A percentile compares a stretch with the other conserved stretches of the same genome.
These are phyloP conservation scores for Lactifluus piperatus DNA, from an alignment of 768 basidiomycete genomes.

Conservation along the genomic window DNA sequence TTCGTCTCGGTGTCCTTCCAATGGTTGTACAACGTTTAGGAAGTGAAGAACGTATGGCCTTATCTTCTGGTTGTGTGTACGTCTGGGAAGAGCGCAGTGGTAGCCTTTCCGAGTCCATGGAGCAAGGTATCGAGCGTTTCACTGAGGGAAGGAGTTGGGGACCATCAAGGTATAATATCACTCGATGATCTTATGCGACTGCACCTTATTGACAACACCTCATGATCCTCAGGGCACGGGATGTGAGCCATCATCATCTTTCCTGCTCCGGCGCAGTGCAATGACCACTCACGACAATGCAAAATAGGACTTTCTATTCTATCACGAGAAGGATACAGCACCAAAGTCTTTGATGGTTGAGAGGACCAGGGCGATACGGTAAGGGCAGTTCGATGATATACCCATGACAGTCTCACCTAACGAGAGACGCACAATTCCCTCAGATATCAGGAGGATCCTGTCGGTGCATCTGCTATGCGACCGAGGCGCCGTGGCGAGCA, in stretches of 20 bases:
- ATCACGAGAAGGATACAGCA: constrained; percentile 32
- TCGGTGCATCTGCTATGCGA: constrained; percentile 15
- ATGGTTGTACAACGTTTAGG: constrained; percentile 34
- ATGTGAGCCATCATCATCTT: constrained; percentile 5
- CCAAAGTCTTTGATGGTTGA: constrained; percentile 23
- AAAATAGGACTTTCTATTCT: constrained; percentile 32
- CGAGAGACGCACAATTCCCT: background rate
- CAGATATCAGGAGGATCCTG: constrained; percentile 23
- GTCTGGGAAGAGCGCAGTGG: constrained; percentile 33
- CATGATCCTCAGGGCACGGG: constrained; percentile 5
- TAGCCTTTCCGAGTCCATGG: constrained; percentile 28
- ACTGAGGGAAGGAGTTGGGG: constrained; percentile 33
- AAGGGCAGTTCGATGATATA: background rate
- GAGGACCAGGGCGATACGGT: constrained; percentile 23
- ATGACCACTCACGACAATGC: background rate
- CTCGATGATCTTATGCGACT: background rate
- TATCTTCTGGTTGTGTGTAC: constrained; percentile 31
- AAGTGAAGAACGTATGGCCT: constrained; percentile 30
- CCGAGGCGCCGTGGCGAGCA: constrained; percentile 18
- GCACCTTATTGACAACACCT: background rate
- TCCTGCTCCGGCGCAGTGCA: background rate
- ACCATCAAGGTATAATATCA: constrained; percentile 28
- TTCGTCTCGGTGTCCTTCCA: constrained; percentile 26
- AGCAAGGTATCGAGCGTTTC: constrained; percentile 32
- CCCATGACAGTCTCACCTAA: background rate